These are phyloP conservation scores for Isoetes engelmannii DNA, from an alignment of 83 land plant species.

Conservation along the genomic window DNA sequence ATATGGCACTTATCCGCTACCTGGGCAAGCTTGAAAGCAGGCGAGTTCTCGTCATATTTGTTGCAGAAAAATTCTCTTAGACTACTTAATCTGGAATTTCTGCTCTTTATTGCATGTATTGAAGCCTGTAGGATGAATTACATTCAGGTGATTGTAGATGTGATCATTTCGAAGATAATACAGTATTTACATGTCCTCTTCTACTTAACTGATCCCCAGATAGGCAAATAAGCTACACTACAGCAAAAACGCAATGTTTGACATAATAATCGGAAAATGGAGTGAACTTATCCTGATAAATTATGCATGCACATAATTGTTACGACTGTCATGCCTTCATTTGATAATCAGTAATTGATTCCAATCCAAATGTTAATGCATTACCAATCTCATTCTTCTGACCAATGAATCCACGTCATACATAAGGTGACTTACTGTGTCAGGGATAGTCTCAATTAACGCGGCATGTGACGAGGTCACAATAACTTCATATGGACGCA, in stretches of 20 bases:
- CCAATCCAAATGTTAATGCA: background rate
- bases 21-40: slow-evolving; percentile 92
- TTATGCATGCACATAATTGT: no score
- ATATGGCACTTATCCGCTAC: slow-evolving; percentile 17
- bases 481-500: slow-evolving; percentile 95
- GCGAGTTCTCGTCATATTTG: slow-evolving; percentile 83
- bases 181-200: no score
- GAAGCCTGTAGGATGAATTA: slow-evolving; percentile 53
- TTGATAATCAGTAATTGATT: background rate
- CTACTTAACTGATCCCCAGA: no score
- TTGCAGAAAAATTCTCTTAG: slow-evolving; percentile 85
- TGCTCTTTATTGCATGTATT: slow-evolving; percentile 88
- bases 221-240: no score
- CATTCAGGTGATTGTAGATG: no score
- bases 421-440: slow-evolving; percentile 59
- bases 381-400: background rate
- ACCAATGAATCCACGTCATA: background rate
- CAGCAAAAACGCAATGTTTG: no score
- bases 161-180: no score
- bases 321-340: background rate
- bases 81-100: slow-evolving; percentile 65
- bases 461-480: slow-evolving; percentile 98
- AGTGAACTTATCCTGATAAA: no score
- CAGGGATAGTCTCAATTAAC: slow-evolving; percentile 94
- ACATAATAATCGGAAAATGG: no score